These are phyloP conservation scores for Candida germanica DNA, from an alignment of 805 yeast species.

Conservation along the genomic window DNA sequence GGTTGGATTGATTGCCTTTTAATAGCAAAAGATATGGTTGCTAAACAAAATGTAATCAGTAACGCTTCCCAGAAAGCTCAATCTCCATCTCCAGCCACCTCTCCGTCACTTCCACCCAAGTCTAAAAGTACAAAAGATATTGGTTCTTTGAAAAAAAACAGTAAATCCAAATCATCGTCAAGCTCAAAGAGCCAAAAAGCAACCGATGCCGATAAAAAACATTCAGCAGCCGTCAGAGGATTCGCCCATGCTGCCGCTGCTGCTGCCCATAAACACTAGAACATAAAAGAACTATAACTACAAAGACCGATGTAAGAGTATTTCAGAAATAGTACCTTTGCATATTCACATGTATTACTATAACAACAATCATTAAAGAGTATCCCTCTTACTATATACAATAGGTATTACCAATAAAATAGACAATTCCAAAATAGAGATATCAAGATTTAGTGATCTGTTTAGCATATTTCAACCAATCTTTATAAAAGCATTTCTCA, in stretches of 20 bases:
- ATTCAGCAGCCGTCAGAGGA: slow-evolving; percentile 16
- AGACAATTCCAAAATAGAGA: too few relatives aligned
- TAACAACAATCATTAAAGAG: too few relatives aligned
- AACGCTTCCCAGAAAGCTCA: not conserved
- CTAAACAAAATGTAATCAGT: slow-evolving; percentile 16
- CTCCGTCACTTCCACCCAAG: not conserved
- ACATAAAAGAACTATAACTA: too few relatives aligned
- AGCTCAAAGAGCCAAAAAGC: not conserved
- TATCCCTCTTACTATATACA: not conserved
- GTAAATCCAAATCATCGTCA: too few relatives aligned
- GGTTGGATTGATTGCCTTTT: slow-evolving; percentile 72
- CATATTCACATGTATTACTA: too few relatives aligned
- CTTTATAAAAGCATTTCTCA: slow-evolving; percentile 34
- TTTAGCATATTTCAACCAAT: slow-evolving; percentile 29
- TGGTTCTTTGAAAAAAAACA: too few relatives aligned
- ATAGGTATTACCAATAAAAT: too few relatives aligned
- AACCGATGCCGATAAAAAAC: slow-evolving; percentile 11
- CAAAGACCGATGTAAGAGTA: too few relatives aligned
- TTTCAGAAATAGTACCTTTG: too few relatives aligned
- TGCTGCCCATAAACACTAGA: slow-evolving; percentile 32
- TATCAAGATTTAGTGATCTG: not conserved
- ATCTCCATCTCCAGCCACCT: slow-evolving; percentile 1
- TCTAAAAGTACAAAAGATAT: too few relatives aligned
- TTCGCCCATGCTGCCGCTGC: slow-evolving; percentile 49
- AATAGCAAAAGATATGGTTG: slow-evolving; percentile 56